phyloP scores from a whole-genome alignment of 495 filamentous ascomycete genomes.

The Schizothecium vesticola region DNA sequence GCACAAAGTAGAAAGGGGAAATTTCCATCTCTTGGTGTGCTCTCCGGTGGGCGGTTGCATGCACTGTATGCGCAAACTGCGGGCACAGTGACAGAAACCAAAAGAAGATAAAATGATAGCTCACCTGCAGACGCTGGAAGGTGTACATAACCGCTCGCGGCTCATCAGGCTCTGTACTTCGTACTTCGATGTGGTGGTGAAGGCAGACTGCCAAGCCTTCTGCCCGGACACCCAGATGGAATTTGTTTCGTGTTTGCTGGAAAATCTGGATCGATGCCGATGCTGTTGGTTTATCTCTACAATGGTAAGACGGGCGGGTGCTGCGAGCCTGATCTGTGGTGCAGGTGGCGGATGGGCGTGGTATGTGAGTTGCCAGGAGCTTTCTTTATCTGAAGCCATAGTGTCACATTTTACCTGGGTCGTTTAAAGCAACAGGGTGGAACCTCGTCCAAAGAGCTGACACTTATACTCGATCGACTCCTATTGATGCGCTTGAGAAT shows the following conservation, averaged over 20 bases:
- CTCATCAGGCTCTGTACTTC: background rate
- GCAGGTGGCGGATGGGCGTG: background rate
- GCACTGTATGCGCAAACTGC: background rate
- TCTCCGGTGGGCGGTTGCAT: background rate
- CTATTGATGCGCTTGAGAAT: background rate
- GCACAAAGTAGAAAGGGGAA: background rate
- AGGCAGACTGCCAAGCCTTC: background rate
- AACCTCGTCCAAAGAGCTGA: background rate
- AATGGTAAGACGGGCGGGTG: background rate
- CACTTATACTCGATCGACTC: background rate
- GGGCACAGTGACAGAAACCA: background rate
- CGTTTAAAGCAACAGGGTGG: background rate
- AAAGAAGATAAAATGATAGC: background rate
- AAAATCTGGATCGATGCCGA: background rate
- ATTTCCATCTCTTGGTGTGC: background rate
- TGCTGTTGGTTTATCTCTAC: background rate
- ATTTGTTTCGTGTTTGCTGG: background rate
- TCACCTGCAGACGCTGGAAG: background rate
- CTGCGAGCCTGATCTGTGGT: background rate
- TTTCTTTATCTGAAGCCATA: background rate
- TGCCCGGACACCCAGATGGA: background rate
- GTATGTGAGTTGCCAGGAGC: too few species aligned
- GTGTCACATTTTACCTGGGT: background rate
- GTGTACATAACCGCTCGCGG: background rate
- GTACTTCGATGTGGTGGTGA: background rate